Evolutionary conservation across 352 stramenopile species (phyloP).

Genomic region (Aphanomyces stellatus): DNA sequence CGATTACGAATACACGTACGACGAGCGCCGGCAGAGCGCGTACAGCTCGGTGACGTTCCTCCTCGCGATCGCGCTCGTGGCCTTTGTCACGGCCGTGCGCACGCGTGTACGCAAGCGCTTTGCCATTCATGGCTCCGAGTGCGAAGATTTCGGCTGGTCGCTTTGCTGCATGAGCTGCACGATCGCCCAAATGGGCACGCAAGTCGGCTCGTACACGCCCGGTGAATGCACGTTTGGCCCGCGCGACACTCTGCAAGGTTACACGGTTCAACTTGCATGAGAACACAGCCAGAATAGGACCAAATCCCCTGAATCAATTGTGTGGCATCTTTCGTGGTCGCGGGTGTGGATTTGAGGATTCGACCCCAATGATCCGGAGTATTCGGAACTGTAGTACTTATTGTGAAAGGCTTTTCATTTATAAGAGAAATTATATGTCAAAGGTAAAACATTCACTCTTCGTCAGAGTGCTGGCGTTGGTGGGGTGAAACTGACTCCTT

Average conservation of each 20-base stretch:
- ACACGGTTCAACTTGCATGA: too few relatives aligned
- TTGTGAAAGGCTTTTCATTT: too few relatives aligned
- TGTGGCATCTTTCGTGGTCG: too few relatives aligned
- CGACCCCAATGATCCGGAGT: too few relatives aligned
- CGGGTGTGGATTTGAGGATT: too few relatives aligned
- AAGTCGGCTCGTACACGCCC: slow-evolving; percentile 49
- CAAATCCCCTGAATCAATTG: too few relatives aligned
- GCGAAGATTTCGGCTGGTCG: slow-evolving; percentile 16
- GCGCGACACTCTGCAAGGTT: slow-evolving; percentile 37
- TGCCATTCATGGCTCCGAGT: neutral
- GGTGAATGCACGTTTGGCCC: slow-evolving; percentile 42
- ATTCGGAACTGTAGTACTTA: too few relatives aligned
- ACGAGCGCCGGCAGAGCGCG: neutral
- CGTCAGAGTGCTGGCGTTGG: too few relatives aligned
- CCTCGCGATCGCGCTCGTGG: slow-evolving; percentile 4
- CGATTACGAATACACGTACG: neutral
- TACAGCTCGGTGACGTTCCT: neutral
- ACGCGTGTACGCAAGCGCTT: neutral
- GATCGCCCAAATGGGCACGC: slow-evolving; percentile 52
- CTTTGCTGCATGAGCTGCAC: slow-evolving; percentile 40
- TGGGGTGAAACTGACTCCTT: too few relatives aligned
- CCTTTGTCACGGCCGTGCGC: slow-evolving; percentile 12
- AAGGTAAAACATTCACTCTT: too few relatives aligned
- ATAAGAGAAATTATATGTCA: too few relatives aligned
- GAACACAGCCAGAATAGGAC: too few relatives aligned